Evolutionary conservation across 2,329 filamentous ascomycete species (phyloP), one percentile per base, ranked within the genome.

Genomic region (Fusarium burgessii): DNA sequence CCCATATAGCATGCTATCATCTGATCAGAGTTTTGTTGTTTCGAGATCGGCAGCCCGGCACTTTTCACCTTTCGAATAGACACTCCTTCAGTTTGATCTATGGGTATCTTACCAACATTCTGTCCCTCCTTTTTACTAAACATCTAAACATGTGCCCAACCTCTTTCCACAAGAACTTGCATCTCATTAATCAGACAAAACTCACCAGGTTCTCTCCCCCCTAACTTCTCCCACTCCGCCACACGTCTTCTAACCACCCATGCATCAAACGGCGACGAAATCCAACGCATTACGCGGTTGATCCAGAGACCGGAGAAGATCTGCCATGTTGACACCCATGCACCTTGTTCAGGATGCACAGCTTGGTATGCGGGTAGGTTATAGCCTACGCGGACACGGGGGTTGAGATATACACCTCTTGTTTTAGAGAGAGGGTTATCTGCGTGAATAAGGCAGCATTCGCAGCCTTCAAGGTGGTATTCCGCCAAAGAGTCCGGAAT

Each of bases 401-500:
- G 90, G 77, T 94, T 94, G 41, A 93, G 76, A 78, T 85, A 93
- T 9, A 93, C 88, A 52, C 91, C 89, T 58, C 80, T 71, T 9
- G 79, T 78, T 60, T 76, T 76, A 8, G 85, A 85, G 7, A 90
- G 80, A 3, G 87, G 88, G 73, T 93, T 93, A 75, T 93, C 92
- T 5, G 89, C 88, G 76, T 93, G 92, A 58, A 93, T 89, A 56
- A 95, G 86, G 79, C 93, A 95, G 82, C 92, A 94, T 80, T 95
- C 92, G 17, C 89, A 92, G n/a, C 86, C 92, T 79, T 95, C 93
- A 29, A 94, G 83, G 75, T 93, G 91, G 29, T 82, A 75, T 11
- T 79, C 75, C 5, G 88, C 89, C 3, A 95, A 86, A 7, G 84
- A 86, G 75, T 93, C 91, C 0, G 87, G 77, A 25, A 92, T 84